A percentile compares a stretch with the other conserved stretches of the same genome.
phyloP scores from a whole-genome alignment of 495 filamentous ascomycete genomes.

The Tuber borchii region DNA sequence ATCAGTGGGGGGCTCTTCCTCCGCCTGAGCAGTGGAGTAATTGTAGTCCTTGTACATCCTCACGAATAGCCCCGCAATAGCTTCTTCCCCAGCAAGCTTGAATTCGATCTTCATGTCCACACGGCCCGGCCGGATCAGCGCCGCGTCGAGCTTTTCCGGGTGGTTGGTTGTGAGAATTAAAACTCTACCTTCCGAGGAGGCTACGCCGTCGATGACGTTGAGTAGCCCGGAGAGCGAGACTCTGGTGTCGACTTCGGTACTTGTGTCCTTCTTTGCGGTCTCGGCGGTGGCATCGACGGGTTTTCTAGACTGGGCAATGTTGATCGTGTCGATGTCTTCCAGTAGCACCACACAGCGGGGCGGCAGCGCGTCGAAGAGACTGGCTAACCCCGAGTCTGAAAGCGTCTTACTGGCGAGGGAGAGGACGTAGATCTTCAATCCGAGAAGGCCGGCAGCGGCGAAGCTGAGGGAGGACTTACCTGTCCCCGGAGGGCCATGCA shows the following conservation, averaged over 20 bases:
- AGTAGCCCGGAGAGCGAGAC: constrained; percentile 68
- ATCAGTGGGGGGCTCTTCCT: background rate
- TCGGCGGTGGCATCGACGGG: constrained; percentile 27
- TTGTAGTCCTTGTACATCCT: constrained; percentile 61
- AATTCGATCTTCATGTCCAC: constrained; percentile 70
- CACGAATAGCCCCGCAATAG: constrained; percentile 63
- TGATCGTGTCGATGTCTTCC: constrained; percentile 67
- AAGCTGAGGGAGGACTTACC: constrained; percentile 58
- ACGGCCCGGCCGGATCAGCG: constrained; percentile 67
- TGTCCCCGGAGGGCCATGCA: constrained; percentile 57
- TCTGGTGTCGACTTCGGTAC: constrained; percentile 13
- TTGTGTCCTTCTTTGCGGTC: constrained; percentile 30
- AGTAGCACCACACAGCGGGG: constrained; percentile 63
- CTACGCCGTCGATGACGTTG: constrained; percentile 80
- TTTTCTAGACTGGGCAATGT: constrained; percentile 53
- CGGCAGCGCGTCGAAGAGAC: constrained; percentile 63
- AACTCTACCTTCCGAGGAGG: constrained; percentile 70
- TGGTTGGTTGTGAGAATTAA: constrained; percentile 83
- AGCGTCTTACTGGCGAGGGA: constrained; percentile 56
- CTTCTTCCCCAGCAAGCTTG: constrained; percentile 55
- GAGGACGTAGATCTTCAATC: constrained; percentile 64
- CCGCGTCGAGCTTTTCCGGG: constrained; percentile 66
- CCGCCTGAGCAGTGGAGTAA: background rate
- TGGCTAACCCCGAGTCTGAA: constrained; percentile 64
- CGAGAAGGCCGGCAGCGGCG: constrained; percentile 64